Evolutionary conservation across 129 eudicot genomes (phyloP), one percentile per base, ranked within the genome.

Genomic region (Gnaphalium uliginosum): DNA sequence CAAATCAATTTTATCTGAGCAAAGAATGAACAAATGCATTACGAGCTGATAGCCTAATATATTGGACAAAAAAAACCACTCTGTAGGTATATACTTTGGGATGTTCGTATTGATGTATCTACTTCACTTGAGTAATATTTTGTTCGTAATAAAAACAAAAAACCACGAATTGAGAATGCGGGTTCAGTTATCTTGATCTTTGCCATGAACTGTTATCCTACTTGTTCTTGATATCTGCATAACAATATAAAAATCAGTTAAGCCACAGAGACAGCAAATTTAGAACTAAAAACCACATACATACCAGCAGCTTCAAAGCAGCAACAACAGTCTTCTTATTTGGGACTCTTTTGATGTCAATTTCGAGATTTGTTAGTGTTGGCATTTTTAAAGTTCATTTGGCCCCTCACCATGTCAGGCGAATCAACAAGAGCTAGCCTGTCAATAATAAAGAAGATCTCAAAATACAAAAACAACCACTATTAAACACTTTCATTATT

Each of bases 371-470:
- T 26, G 95, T 89, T 5, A 86, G 89, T 5, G 89, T 76, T 30
- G 84, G 87, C 85, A 91, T 82, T 71, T 84, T 86, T n/a, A 63
- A 86, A 89, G 69, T 89, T 89, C 79, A 89, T 82, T 72, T 86
- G 95, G 24, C 84, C 81, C 65, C 91, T 66, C 65, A 86, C 91
- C 89, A 86, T 89, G 37, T 86, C 91, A 17, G 95, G 91, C 67
- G 90, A 43, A 78, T 89, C 95, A 33, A 89, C 95, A 73, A 89
- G 91, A 75, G 95, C 95, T n/a, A n/a, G n/a, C n/a, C 95, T 89
- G 82, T n/a, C 29, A 76, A 18, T 24, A 4, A 24, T 21, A 61
- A 59, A 10, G 7, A 4, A 26, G 26, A 61, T 24, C 67, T 61
- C 67, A 25, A 1, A 61, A 61, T 24, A 7, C n/a, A 14, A 32